These are phyloP conservation scores for Leptographium wingfieldii DNA, from an alignment of 2,329 filamentous ascomycete species.

Conservation along the genomic window DNA sequence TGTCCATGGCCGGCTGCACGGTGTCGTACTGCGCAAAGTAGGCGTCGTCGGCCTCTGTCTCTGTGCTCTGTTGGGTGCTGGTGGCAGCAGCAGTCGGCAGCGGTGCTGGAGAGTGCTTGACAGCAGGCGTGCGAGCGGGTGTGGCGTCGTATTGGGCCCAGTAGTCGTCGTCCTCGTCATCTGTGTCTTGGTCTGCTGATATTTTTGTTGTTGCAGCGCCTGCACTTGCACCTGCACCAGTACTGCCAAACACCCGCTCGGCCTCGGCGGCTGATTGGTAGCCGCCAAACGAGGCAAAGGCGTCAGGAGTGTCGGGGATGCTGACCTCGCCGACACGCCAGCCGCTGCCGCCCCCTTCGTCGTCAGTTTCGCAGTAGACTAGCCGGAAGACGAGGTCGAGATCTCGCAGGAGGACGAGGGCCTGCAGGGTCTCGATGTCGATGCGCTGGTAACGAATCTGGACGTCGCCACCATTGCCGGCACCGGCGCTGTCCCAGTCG, in stretches of 20 bases:
- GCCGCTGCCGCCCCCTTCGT: conserved; percentile 45
- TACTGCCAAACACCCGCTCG: conserved; percentile 37
- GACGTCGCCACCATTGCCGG: conserved; percentile 31
- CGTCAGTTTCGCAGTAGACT: conserved; percentile 56
- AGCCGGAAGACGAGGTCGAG: conserved; percentile 50
- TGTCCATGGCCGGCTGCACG: conserved; percentile 71
- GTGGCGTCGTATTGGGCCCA: conserved; percentile 70
- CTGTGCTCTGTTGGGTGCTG: conserved; percentile 13
- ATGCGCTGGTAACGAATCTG: conserved; percentile 52
- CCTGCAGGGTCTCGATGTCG: conserved; percentile 64
- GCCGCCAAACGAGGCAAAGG: conserved; percentile 42
- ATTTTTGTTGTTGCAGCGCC: conserved; percentile 1
- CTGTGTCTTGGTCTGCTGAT: conserved; percentile 28
- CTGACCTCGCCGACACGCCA: conserved; percentile 65
- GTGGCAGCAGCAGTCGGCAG: conserved; percentile 13
- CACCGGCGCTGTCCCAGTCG: conserved; percentile 38
- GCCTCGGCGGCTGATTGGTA: conserved; percentile 43
- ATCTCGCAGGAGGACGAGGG: conserved; percentile 47
- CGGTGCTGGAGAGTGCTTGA: conserved; percentile 51
- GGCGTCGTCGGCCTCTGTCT: conserved; percentile 43
- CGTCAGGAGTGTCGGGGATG: conserved; percentile 41
- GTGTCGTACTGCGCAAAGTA: conserved; percentile 68
- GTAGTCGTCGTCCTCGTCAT: conserved; percentile 65
- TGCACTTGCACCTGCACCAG: conserved; percentile 11
- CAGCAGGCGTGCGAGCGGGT: conserved; percentile 49